Evolutionary conservation across 2,329 filamentous ascomycete species (phyloP).

Genomic region (Microsporum canis): DNA sequence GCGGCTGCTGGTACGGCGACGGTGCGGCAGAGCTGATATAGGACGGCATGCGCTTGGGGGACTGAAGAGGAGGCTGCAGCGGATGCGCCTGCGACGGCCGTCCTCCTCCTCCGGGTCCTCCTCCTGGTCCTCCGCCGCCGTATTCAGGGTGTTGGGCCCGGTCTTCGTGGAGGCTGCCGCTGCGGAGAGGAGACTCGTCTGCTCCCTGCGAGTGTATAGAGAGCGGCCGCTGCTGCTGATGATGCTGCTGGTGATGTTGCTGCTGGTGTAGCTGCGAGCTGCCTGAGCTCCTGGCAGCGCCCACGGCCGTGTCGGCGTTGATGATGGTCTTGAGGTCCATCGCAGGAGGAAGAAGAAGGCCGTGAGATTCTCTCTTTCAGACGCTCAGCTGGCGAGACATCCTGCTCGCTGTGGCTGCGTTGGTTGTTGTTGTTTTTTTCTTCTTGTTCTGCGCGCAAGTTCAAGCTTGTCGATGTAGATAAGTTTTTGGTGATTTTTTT

Average conservation of each 20-base stretch:
- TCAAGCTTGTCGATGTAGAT: too few species aligned
- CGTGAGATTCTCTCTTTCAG: background rate
- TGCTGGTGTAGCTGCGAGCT: slow-evolving; percentile 11
- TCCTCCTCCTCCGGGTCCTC: background rate
- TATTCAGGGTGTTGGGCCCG: slow-evolving; percentile 1
- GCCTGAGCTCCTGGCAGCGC: slow-evolving; percentile 18
- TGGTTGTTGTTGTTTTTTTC: too few species aligned
- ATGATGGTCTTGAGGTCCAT: slow-evolving; percentile 46
- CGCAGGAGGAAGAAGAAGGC: background rate
- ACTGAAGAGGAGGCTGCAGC: slow-evolving; percentile 36
- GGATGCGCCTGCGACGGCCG: slow-evolving; percentile 32
- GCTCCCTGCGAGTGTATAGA: background rate
- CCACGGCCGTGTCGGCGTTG: slow-evolving; percentile 26
- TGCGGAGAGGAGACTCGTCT: background rate
- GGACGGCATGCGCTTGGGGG: slow-evolving; percentile 32
- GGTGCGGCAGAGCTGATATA: slow-evolving; percentile 24
- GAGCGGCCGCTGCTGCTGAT: slow-evolving; percentile 15
- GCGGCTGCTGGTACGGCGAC: slow-evolving; percentile 33
- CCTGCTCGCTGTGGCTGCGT: too few species aligned
- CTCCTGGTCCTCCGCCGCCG: background rate
- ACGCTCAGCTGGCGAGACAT: background rate
- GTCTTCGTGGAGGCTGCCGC: slow-evolving; percentile 6
- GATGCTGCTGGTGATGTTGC: background rate
- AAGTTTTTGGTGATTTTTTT: too few species aligned
- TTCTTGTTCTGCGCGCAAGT: too few species aligned